Evolutionary conservation across 495 filamentous ascomycete genomes (phyloP).

Genomic region (Penicillium verhagenii): DNA sequence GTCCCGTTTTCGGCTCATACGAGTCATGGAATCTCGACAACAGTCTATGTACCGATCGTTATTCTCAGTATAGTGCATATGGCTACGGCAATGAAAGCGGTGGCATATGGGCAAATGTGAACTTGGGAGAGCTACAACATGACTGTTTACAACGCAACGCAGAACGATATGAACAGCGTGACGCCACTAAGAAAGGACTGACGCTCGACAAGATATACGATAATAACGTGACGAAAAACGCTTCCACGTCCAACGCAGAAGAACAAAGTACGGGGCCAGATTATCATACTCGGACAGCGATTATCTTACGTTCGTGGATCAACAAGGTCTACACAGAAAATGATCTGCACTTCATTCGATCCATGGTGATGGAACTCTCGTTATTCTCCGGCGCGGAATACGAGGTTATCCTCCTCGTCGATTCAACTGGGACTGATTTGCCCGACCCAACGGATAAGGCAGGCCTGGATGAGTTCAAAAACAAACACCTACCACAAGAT

Average conservation of each 20-base stretch:
- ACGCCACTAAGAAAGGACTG: background rate
- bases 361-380: constrained; percentile 67
- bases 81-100: constrained; percentile 20
- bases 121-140: constrained; percentile 67
- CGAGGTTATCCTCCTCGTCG: constrained; percentile 68
- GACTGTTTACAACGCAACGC: constrained; percentile 60
- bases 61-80: constrained; percentile 47
- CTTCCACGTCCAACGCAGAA: background rate
- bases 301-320: constrained; percentile 67
- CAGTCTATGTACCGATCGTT: constrained; percentile 48
- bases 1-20: constrained; percentile 41
- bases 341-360: constrained; percentile 65
- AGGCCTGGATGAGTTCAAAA: constrained; percentile 41
- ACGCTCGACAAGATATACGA: constrained; percentile 5
- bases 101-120: constrained; percentile 60
- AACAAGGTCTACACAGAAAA: constrained; percentile 66
- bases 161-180: constrained; percentile 42
- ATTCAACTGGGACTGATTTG: constrained; percentile 56
- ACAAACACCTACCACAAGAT: constrained; percentile 57
- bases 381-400: constrained; percentile 73
- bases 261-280: background rate
- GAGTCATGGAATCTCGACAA: constrained; percentile 39
- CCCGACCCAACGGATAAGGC: constrained; percentile 42
- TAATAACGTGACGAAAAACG: background rate
- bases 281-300: constrained; percentile 52